Base-by-base conservation (phyloP, 768 basidiomycete genomes). In the Coprinellus micaceus region DNA sequence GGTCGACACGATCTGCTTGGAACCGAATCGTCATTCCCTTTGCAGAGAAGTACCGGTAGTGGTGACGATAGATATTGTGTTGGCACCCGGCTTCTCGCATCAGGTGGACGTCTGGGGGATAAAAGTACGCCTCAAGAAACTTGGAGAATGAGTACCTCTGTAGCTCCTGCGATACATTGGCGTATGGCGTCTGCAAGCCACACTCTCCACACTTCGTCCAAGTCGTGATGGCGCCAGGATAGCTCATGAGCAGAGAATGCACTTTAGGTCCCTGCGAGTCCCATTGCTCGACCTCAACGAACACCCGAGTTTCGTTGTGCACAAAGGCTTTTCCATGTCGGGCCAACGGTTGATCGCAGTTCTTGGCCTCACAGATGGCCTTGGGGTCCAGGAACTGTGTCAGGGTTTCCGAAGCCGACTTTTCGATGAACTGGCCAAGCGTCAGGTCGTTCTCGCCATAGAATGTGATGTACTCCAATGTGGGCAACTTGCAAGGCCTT, bases 101-200 rank as follows among this genome's bases (percentile, higher is more conserved):
- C 47, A 92, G 76, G 63, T 85, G 80, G 64, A 94, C 85, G 60
- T 91, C 85, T 30, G 92, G 84, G 28, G 94, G 94, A 71, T 98
- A 97, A 70, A 98, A 98, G 66, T 94, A 90, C 25, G 96, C 83
- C 67, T 99, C 96, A 26, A 99, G 81, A 69, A 96, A 98, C 64
- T 97, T 95, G 33, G 89, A 92, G 67, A 98, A 96, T 4, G 95
- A 98, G 67, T 96, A 94, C 54, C 88, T 77, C 64, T 92, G 89
- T 80, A 95, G 94, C 68, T 96, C 94, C 63, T 91, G 88, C 1
- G 92, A 92, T 37, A 93, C 85, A 4, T 86, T 88, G 61, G 94
- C 89, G 71, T 94, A 91, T 2, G 92, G 91, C 2, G 91, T 94
- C 1, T 86, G 87, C 4, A 78, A 88, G 28, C 81, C 86, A 67